Base-by-base conservation (phyloP, 2,329 filamentous ascomycete genomes). In the Dissoconium aciculare region DNA sequence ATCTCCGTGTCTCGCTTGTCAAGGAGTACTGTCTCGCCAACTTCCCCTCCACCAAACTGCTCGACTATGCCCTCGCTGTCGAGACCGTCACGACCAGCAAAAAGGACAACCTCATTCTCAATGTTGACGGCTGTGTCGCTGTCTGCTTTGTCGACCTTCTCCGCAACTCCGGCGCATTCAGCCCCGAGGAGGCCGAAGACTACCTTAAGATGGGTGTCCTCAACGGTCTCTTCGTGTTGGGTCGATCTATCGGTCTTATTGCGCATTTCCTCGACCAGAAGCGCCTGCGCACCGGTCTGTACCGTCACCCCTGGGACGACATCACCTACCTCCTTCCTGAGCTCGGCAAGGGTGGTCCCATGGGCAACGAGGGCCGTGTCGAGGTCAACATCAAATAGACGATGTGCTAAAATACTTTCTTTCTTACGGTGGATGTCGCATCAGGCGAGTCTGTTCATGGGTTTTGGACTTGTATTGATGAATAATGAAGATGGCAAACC, bases 181-280 rank as follows among this genome's bases (percentile, higher is more conserved):
- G 78, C 45, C 59, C 74, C 28, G 89, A 98, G 63, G 89, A 98
- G 68, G 85, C 85, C 31, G 89, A 98, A 65, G 89, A 98, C 62
- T 98, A 98, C 72, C 76, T 98, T 56, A 74, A 76, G 62, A 98
- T 95, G 85, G 89, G 89, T 72, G 89, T 98, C 28, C 76, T 98
- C 51, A 98, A 98, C 72, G 89, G 89, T 68, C 80, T 98, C 39
- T 98, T 98, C 70, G 89, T 98, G 27, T 75, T 98, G 38, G 89
- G 89, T 55, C 80, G 89, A 56, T 83, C 74, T 60, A 98, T 98
- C 54, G 89, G 89, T 81, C 71, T 98, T 47, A 98, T 98, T 78
- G 89, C 89, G 54, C 89, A 98, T 66, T 95, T 87, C 73, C 77
- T 98, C 52, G 89, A 98, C 67, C 89, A 98, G 74, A 98, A 98